Base-by-base conservation (phyloP, 2,329 filamentous ascomycete species). In the Aspergillus versicolor region DNA sequence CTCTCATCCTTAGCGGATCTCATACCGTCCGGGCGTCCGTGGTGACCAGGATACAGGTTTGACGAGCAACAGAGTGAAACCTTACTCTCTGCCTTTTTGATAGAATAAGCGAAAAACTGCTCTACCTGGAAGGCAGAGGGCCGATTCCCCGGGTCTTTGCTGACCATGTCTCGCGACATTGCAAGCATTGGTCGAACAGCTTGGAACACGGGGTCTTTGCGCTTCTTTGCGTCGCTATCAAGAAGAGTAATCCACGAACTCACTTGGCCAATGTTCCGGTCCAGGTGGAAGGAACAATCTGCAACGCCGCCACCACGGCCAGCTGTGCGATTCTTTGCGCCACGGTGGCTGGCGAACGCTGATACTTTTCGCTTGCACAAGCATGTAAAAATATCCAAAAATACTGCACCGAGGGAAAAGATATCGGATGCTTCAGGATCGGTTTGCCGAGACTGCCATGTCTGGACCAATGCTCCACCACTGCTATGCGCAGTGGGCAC, bases 401-500 rank as follows among this genome's bases (percentile, higher is more conserved):
- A 84, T 19, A 85, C 73, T 50, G 84, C 84, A 4, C 78, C 84
- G 0, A 87, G 75, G 24, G 82, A 83, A 71, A 84, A 87, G 15
- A 87, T 72, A 62, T 87, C 84, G 12, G 81, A 78, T 40, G 74
- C 62, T 46, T 69, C 67, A 27, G 70, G 67, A 48, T 72, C 67
- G 22, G 67, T 64, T 50, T 72, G 70, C 40, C 65, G 67, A 4
- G 72, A 71, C 65, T 76, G 79, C 70, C 69, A 75, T 7, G 67
- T 74, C 50, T 73, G 68, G 21, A 74, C 64, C 44, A 75, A 61
- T 17, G 72, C 65, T 27, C 63, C 66, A 11, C 64, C 66, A 11
- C 67, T 58, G 12, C 59, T 60, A 24, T 71, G 65, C 58, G 69
- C 68, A 12, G 70, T 73, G 19, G 76, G 71, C 41, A 74, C 64